Percentiles rank a stretch among this genome's conserved stretches.
Conservation (phyloP, 2,329 filamentous ascomycete species). For the Exophiala phaeomuriformis region DNA sequence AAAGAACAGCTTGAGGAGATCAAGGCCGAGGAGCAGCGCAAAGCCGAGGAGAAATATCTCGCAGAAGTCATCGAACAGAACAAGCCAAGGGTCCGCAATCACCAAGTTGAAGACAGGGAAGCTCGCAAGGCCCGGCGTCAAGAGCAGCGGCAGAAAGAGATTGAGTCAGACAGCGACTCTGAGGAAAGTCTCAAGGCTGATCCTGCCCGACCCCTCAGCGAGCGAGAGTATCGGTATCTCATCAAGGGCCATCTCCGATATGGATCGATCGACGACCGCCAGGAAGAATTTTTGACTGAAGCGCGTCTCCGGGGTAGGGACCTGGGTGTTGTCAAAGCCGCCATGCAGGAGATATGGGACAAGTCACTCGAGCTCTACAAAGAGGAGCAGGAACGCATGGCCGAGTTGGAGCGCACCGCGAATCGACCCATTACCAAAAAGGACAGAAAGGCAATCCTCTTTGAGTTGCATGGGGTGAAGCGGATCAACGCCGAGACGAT, state of each 20-base stretch:
- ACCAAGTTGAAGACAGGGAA: constrained; percentile 49
- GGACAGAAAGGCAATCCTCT: constrained; percentile 92
- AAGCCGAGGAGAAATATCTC: constrained; percentile 74
- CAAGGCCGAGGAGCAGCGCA: constrained; percentile 80
- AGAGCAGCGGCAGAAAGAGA: constrained; percentile 57
- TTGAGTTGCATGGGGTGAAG: constrained; percentile 88
- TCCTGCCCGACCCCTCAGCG: constrained; percentile 79
- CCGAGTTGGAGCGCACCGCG: constrained; percentile 58
- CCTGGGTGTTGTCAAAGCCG: constrained; percentile 65
- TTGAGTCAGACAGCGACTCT: constrained; percentile 64
- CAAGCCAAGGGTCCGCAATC: constrained; percentile 67
- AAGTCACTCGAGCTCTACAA: constrained; percentile 62
- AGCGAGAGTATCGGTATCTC: constrained; percentile 88
- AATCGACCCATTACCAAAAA: constrained; percentile 89
- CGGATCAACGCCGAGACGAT: constrained; percentile 95
- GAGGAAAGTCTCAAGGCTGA: constrained; percentile 60
- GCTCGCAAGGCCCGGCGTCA: constrained; percentile 61
- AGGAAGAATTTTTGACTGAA: constrained; percentile 78
- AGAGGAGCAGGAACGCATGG: constrained; percentile 60
- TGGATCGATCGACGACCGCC: constrained; percentile 80
- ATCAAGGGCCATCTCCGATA: constrained; percentile 86
- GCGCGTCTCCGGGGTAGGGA: constrained; percentile 80
- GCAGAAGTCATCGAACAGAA: constrained; percentile 76
- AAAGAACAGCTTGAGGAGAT: constrained; percentile 84
- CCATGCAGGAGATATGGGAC: constrained; percentile 71